Evolutionary conservation across 495 filamentous ascomycete genomes (phyloP).

Genomic region (Penicillium salamii): DNA sequence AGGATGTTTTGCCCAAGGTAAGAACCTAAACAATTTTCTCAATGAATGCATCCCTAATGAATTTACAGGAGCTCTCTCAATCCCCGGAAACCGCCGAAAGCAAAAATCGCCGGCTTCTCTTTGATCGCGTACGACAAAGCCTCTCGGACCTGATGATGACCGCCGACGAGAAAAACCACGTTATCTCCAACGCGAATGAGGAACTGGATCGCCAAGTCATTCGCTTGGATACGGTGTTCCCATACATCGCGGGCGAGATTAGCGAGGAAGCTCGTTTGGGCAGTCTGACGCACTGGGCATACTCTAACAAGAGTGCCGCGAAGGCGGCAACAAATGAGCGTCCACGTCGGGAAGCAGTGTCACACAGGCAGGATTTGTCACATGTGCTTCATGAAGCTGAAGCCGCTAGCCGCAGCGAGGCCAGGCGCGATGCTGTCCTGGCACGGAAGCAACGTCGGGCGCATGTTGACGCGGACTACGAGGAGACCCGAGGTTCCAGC

Average conservation of each 20-base stretch:
- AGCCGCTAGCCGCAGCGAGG: slow-evolving; percentile 72
- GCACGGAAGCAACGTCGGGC: slow-evolving; percentile 68
- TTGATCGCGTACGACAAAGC: slow-evolving; percentile 57
- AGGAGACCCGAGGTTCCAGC: slow-evolving; percentile 55
- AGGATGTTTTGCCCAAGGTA: slow-evolving; percentile 39
- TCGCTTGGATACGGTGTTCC: slow-evolving; percentile 79
- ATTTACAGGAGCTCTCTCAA: slow-evolving; percentile 29
- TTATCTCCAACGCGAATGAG: slow-evolving; percentile 84
- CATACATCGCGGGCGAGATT: slow-evolving; percentile 81
- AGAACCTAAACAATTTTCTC: not conserved
- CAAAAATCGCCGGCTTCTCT: slow-evolving; percentile 59
- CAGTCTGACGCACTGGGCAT: slow-evolving; percentile 92
- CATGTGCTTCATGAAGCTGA: slow-evolving; percentile 72
- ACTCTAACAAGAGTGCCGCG: slow-evolving; percentile 72
- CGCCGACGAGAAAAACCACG: slow-evolving; percentile 94
- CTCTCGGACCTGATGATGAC: slow-evolving; percentile 77
- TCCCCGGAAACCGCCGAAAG: slow-evolving; percentile 35
- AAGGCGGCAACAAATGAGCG: slow-evolving; percentile 65
- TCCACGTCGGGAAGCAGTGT: slow-evolving; percentile 72
- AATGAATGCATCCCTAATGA: slow-evolving; percentile 5
- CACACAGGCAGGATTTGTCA: slow-evolving; percentile 54
- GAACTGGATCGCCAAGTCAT: slow-evolving; percentile 80
- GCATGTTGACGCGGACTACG: slow-evolving; percentile 72
- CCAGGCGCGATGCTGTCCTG: slow-evolving; percentile 71
- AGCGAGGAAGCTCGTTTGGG: slow-evolving; percentile 92